phyloP scores from a whole-genome alignment of 2,329 filamentous ascomycete genomes.

The Cryphonectria japonica region DNA sequence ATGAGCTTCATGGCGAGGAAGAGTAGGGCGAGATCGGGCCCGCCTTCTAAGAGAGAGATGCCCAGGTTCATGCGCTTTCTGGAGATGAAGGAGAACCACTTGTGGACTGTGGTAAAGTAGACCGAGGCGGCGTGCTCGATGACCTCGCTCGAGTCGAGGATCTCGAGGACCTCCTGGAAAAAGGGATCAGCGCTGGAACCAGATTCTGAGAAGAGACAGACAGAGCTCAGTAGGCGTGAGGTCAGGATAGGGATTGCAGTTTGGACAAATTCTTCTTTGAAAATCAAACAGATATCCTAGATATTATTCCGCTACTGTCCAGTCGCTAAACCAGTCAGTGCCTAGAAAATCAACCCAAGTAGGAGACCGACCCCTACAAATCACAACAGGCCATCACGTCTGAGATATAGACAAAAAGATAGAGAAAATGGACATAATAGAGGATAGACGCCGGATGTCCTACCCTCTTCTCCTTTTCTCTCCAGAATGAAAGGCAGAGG shows the following conservation, averaged over 20 bases:
- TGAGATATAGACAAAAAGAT: too few species aligned
- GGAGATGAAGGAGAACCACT: constrained; percentile 53
- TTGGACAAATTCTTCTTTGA: not conserved
- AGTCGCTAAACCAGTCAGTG: not conserved
- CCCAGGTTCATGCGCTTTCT: constrained; percentile 49
- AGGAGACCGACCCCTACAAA: not conserved
- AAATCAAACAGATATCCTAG: not conserved
- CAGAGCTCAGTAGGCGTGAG: not conserved
- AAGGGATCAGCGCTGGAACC: not conserved
- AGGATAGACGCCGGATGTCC: not conserved
- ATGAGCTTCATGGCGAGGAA: constrained; percentile 55
- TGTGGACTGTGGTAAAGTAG: constrained; percentile 51
- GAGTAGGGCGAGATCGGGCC: constrained; percentile 50
- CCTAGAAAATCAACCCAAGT: not conserved
- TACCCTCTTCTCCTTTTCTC: too few species aligned
- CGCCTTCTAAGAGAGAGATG: constrained; percentile 47
- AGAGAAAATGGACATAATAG: not conserved
- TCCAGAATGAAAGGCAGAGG: not conserved
- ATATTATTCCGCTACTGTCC: not conserved
- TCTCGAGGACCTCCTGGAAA: constrained; percentile 43
- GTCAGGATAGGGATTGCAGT: not conserved
- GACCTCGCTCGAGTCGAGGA: constrained; percentile 43
- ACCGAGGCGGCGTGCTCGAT: constrained; percentile 43
- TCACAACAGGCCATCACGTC: not conserved
- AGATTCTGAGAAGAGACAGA: too few species aligned